Percentiles rank a stretch among this genome's conserved stretches.
Conservation (phyloP, 2,329 filamentous ascomycete genomes). For the Colletotrichum filicis region DNA sequence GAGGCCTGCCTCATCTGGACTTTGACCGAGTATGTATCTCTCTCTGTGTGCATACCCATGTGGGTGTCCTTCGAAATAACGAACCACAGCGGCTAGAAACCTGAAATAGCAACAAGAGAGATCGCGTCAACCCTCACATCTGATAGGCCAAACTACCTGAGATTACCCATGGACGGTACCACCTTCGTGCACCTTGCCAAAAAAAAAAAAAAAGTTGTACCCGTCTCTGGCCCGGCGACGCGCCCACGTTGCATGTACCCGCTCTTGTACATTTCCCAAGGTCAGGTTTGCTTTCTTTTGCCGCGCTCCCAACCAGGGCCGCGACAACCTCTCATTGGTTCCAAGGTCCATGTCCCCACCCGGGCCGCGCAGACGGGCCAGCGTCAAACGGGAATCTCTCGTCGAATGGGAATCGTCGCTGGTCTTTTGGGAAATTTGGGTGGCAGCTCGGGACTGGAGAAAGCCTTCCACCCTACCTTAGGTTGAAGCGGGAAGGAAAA, state of each 20-base stretch:
- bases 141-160: conserved; percentile 1
- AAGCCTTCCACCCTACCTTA: too few species aligned
- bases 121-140: conserved; percentile 9
- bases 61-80: background rate
- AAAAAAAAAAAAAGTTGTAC: background rate
- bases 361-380: conserved; percentile 20
- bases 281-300: conserved; percentile 17
- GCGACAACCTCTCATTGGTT: conserved; percentile 12
- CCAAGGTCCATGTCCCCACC: background rate
- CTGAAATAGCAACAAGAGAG: conserved; percentile 23
- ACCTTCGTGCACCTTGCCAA: background rate
- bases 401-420: conserved; percentile 4
- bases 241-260: conserved; percentile 32
- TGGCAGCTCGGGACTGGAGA: background rate
- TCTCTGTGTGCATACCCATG: too few species aligned
- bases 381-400: conserved; percentile 12
- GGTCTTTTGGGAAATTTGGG: background rate
- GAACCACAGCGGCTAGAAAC: conserved; percentile 8
- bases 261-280: conserved; percentile 14
- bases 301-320: conserved; percentile 30
- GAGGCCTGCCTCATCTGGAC: background rate
- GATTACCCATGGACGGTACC: background rate
- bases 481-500: conserved; percentile 17
- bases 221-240: conserved; percentile 21
- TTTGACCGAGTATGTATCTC: background rate